phyloP scores from a whole-genome alignment of 176 grass and related monocot species.

The Oryza glumipatula region DNA sequence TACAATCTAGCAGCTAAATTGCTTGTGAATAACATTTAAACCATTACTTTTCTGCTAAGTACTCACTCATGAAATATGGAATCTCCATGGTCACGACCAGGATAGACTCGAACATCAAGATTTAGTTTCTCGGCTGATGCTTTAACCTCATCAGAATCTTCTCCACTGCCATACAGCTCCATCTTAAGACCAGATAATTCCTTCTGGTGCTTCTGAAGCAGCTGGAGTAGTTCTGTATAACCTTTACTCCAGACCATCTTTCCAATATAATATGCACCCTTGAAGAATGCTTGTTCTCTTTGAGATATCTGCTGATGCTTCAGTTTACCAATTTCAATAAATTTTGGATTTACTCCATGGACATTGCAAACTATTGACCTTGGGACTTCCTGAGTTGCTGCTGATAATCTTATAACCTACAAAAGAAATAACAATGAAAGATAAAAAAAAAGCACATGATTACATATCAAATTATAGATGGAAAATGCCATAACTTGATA shows the following conservation, averaged over 20 bases:
- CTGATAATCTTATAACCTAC: constrained; percentile 93
- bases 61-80: constrained; percentile 87
- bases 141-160: constrained; percentile 79
- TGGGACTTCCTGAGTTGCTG: constrained; percentile 86
- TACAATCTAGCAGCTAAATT: constrained; percentile 17
- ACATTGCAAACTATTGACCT: constrained; percentile 95
- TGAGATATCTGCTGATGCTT: constrained; percentile 63
- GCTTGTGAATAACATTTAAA: not conserved
- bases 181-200: constrained; percentile 76
- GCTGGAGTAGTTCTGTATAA: constrained; percentile 80
- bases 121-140: constrained; percentile 64
- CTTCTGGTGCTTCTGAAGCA: constrained; percentile 67
- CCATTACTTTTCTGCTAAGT: constrained; percentile 9
- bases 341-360: constrained; percentile 97
- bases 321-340: constrained; percentile 78
- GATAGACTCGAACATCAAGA: constrained; percentile 71
- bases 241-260: constrained; percentile 99
- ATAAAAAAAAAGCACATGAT: constrained; percentile 1
- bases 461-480: not conserved
- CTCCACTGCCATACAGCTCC: constrained; percentile 95
- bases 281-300: constrained; percentile 64
- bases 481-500: constrained; percentile 4
- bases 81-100: constrained; percentile 89
- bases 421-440: constrained; percentile 32
- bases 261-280: constrained; percentile 96